phyloP scores from a whole-genome alignment of 495 filamentous ascomycete genomes.

The Penicilliopsis zonata region DNA sequence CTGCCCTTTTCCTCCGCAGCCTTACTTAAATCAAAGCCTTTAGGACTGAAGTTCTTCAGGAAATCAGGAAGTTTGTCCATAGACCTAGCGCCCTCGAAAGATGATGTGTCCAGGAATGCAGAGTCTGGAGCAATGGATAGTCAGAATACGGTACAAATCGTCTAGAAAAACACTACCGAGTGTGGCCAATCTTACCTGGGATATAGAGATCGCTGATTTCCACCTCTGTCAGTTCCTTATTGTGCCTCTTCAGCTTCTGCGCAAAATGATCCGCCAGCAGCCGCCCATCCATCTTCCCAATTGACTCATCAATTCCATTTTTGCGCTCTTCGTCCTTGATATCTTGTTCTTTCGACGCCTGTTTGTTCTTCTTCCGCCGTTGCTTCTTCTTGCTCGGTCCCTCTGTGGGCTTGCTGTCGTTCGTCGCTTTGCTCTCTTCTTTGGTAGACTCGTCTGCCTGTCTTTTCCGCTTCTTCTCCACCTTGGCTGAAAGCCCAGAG shows the following conservation, averaged over 20 bases:
- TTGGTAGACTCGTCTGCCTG: slow-evolving; percentile 32
- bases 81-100: slow-evolving; percentile 48
- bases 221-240: slow-evolving; percentile 63
- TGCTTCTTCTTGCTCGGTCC: slow-evolving; percentile 30
- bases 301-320: slow-evolving; percentile 64
- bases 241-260: slow-evolving; percentile 66
- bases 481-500: slow-evolving; percentile 21
- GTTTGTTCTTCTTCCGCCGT: slow-evolving; percentile 41
- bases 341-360: slow-evolving; percentile 41
- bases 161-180: background rate
- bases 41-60: slow-evolving; percentile 50
- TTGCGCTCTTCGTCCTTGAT: slow-evolving; percentile 45
- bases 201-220: slow-evolving; percentile 76
- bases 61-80: slow-evolving; percentile 65
- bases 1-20: slow-evolving; percentile 59
- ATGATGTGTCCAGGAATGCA: slow-evolving; percentile 61
- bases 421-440: slow-evolving; percentile 16
- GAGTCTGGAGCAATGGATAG: slow-evolving; percentile 21
- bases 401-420: slow-evolving; percentile 14
- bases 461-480: slow-evolving; percentile 41
- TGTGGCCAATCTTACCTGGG: slow-evolving; percentile 61
- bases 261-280: slow-evolving; percentile 79
- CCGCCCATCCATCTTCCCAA: slow-evolving; percentile 67
- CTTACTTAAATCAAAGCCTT: slow-evolving; percentile 36
- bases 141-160: background rate